Evolutionary conservation across 306 rosid genomes (phyloP).

Genomic region (Fagus sylvatica): DNA sequence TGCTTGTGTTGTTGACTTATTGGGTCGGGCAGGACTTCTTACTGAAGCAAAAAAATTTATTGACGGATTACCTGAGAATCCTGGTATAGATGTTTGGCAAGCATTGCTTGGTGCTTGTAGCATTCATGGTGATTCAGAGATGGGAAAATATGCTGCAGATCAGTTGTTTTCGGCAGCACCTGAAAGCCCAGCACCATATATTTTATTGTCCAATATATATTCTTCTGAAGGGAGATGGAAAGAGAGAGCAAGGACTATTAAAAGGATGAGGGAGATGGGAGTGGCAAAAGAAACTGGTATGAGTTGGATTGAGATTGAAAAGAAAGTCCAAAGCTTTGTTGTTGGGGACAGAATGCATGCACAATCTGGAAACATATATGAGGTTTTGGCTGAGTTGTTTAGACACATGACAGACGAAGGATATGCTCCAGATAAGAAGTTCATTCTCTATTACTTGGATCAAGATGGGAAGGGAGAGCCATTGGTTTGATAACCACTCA

Average conservation of each 20-base stretch:
- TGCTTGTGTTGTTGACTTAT: conserved; percentile 86
- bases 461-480: too few species aligned
- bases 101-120: conserved; percentile 90
- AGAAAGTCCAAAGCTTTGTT: conserved; percentile 71
- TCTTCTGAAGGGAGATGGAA: conserved; percentile 83
- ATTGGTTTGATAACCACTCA: too few species aligned
- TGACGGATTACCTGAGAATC: conserved; percentile 52
- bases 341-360: conserved; percentile 76
- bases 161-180: conserved; percentile 58
- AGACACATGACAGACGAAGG: conserved; percentile 76
- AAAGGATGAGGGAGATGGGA: conserved; percentile 73
- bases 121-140: conserved; percentile 66
- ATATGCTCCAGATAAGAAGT: conserved; percentile 66
- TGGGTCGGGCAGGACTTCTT: conserved; percentile 85
- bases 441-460: conserved; percentile 52
- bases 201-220: conserved; percentile 85
- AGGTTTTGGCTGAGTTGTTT: conserved; percentile 50
- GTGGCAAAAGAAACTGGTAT: conserved; percentile 73
- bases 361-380: conserved; percentile 53
- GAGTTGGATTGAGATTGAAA: conserved; percentile 82
- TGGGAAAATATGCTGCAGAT: conserved; percentile 77
- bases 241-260: conserved; percentile 74
- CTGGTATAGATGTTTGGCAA: too few species aligned
- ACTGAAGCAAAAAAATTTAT: conserved; percentile 64
- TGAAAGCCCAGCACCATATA: conserved; percentile 60